These are phyloP conservation scores for Peribolospora baueri DNA, from an alignment of 768 basidiomycete genomes.

Conservation along the genomic window DNA sequence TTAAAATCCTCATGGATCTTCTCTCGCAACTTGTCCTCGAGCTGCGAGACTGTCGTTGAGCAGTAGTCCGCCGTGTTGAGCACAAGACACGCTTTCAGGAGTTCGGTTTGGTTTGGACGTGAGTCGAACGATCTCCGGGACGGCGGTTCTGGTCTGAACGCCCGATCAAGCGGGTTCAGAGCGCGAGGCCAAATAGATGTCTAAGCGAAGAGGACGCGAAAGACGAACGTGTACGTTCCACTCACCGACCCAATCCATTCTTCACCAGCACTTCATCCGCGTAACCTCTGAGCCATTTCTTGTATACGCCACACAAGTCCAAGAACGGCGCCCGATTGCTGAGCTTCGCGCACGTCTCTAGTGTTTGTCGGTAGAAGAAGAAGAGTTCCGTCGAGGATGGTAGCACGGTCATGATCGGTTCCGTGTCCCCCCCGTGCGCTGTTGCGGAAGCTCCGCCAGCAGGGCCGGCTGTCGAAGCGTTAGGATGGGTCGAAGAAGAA, in stretches of 20 bases:
- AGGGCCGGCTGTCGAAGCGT: no score
- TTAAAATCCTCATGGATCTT: slow-evolving; percentile 52
- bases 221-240: neutral
- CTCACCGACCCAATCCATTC: slow-evolving; percentile 25
- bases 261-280: slow-evolving; percentile 91
- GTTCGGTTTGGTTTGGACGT: slow-evolving; percentile 45
- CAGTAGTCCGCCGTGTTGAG: slow-evolving; percentile 98
- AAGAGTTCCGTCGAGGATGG: slow-evolving; percentile 90
- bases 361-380: slow-evolving; percentile 83
- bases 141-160: slow-evolving; percentile 3
- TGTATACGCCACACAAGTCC: slow-evolving; percentile 56
- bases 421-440: slow-evolving; percentile 12
- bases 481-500: no score
- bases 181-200: neutral
- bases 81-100: slow-evolving; percentile 62
- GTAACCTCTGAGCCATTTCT: slow-evolving; percentile 84
- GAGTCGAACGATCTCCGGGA: slow-evolving; percentile 51
- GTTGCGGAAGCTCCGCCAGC: no score
- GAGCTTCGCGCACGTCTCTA: slow-evolving; percentile 80
- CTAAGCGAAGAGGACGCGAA: neutral
- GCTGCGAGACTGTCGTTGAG: slow-evolving; percentile 58
- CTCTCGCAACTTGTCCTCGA: slow-evolving; percentile 74
- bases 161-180: neutral
- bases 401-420: slow-evolving; percentile 37
- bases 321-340: slow-evolving; percentile 62